Conservation (phyloP, 768 basidiomycete species). For the Saitozyma sp. region DNA sequence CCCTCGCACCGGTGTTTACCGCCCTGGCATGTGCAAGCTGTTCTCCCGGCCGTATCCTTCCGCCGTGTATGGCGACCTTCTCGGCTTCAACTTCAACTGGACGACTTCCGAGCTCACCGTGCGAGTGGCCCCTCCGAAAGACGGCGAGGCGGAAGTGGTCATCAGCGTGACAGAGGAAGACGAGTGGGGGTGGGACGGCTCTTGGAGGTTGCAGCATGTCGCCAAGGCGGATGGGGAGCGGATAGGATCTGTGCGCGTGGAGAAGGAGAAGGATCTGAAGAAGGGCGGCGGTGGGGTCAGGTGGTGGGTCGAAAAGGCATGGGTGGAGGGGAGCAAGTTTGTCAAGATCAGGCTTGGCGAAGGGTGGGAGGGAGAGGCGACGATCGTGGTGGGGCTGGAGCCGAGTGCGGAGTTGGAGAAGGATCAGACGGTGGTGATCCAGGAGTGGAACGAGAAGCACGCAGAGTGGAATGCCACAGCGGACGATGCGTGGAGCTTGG, state of each 20-base stretch:
- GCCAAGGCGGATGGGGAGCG: slow-evolving; percentile 9
- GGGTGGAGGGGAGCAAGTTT: slow-evolving; percentile 24
- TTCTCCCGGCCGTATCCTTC: slow-evolving; percentile 22
- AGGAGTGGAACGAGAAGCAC: not conserved
- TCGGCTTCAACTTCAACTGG: slow-evolving; percentile 18
- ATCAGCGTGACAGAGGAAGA: slow-evolving; percentile 24
- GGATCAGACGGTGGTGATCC: not conserved
- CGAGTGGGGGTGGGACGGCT: slow-evolving; percentile 22
- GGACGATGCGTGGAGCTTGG: not conserved
- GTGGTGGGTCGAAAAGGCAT: slow-evolving; percentile 23
- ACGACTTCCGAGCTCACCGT: slow-evolving; percentile 19
- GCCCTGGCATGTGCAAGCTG: slow-evolving; percentile 21
- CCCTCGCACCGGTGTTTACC: slow-evolving; percentile 18
- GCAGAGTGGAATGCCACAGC: not conserved
- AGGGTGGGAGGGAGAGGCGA: slow-evolving; percentile 14
- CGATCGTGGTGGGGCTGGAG: slow-evolving; percentile 11
- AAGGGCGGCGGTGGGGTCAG: slow-evolving; percentile 6
- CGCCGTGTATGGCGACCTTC: slow-evolving; percentile 15
- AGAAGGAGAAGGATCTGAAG: slow-evolving; percentile 14
- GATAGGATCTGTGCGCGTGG: slow-evolving; percentile 13
- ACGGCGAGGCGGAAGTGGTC: slow-evolving; percentile 10
- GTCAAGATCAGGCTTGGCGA: slow-evolving; percentile 19
- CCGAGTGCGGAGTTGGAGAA: slow-evolving; percentile 1
- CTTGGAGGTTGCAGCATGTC: slow-evolving; percentile 9
- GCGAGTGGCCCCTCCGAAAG: not conserved